These are phyloP conservation scores for Geosmithia flava DNA, from an alignment of 2,329 filamentous ascomycete genomes.

Conservation along the genomic window DNA sequence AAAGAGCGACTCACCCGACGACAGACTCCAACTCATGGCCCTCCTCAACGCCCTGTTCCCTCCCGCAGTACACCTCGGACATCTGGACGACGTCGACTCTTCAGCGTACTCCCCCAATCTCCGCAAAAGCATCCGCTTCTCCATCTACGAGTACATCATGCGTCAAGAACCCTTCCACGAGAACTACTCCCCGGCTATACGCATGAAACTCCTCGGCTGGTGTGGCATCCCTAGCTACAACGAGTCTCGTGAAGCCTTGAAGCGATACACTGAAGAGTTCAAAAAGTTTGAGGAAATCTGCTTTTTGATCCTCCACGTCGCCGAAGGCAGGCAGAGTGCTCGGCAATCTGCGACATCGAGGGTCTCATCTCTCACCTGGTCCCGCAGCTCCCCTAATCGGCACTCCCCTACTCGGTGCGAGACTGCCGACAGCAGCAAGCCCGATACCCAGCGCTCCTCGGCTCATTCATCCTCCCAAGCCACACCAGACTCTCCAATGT, in stretches of 20 bases:
- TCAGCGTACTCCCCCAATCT: constrained; percentile 16
- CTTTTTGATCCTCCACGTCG: constrained; percentile 1
- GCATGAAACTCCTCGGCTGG: constrained; percentile 18
- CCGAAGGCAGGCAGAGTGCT: background rate
- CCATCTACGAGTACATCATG: constrained; percentile 20
- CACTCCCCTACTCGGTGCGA: background rate
- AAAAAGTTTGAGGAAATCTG: constrained; percentile 18
- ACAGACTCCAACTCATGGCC: constrained; percentile 15
- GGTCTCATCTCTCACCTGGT: background rate
- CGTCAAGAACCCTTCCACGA: constrained; percentile 8
- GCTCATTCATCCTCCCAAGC: background rate
- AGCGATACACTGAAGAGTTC: constrained; percentile 17
- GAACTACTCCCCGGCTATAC: constrained; percentile 10
- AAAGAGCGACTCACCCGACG: constrained; percentile 3
- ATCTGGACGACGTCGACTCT: constrained; percentile 11
- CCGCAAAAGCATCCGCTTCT: constrained; percentile 21
- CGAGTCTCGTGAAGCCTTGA: constrained; percentile 13
- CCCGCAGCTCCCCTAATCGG: background rate
- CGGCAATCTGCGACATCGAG: background rate
- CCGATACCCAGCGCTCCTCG: background rate
- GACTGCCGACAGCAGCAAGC: background rate
- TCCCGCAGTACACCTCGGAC: constrained; percentile 8
- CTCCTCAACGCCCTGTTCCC: constrained; percentile 22
- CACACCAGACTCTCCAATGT: background rate
- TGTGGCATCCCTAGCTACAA: constrained; percentile 17